phyloP scores from a whole-genome alignment of 2,329 filamentous ascomycete species.

The Fusarium redolens region DNA sequence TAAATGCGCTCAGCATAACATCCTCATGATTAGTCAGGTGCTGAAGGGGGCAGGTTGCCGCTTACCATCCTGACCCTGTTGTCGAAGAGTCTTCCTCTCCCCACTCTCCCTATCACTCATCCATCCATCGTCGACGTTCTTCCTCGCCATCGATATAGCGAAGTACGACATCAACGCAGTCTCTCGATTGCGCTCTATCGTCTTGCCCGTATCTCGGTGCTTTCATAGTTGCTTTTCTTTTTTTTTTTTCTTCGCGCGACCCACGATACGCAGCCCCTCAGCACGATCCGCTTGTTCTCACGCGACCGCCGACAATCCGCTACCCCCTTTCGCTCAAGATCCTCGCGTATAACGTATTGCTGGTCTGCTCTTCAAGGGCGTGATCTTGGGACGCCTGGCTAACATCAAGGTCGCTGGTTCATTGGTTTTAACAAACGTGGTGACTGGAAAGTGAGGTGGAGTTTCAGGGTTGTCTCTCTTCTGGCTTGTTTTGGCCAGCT shows the following conservation, averaged over 20 bases:
- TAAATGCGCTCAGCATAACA: not conserved
- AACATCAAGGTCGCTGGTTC: slow-evolving; percentile 47
- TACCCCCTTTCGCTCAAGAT: slow-evolving; percentile 12
- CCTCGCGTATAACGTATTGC: slow-evolving; percentile 24
- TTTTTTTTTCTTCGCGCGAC: not conserved
- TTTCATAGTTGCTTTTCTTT: not conserved
- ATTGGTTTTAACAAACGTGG: slow-evolving; percentile 46
- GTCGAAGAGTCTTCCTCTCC: slow-evolving; percentile 40
- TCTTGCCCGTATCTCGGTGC: slow-evolving; percentile 3
- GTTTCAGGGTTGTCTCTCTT: slow-evolving; percentile 51
- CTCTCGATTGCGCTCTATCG: not conserved
- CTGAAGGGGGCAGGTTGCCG: not conserved
- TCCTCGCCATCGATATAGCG: slow-evolving; percentile 33
- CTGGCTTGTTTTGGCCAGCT: slow-evolving; percentile 51
- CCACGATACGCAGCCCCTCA: slow-evolving; percentile 5
- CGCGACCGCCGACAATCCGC: slow-evolving; percentile 13
- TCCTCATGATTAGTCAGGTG: slow-evolving; percentile 32
- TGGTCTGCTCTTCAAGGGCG: slow-evolving; percentile 41
- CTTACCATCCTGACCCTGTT: slow-evolving; percentile 16
- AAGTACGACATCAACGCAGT: slow-evolving; percentile 18
- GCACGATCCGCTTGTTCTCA: slow-evolving; percentile 18
- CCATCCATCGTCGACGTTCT: slow-evolving; percentile 29
- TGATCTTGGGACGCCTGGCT: slow-evolving; percentile 43
- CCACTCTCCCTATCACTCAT: slow-evolving; percentile 27
- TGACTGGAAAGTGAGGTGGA: slow-evolving; percentile 54